Base-by-base conservation (phyloP, 208 protist genomes). In the Wallacemonas sp. region DNA sequence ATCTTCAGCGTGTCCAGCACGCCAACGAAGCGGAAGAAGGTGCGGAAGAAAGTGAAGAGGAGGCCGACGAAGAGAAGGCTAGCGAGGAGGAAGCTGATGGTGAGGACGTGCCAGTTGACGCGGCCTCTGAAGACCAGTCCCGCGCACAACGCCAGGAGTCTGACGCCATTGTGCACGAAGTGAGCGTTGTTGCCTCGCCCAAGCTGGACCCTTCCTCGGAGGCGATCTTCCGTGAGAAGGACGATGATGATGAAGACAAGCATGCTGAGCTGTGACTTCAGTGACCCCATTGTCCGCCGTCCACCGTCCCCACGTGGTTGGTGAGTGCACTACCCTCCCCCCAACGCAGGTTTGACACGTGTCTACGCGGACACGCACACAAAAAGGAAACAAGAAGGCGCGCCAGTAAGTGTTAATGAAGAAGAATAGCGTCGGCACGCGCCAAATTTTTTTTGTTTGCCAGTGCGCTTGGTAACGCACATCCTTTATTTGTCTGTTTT, bases 1-100 rank as follows among this genome's bases (percentile, higher is more conserved):
- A 45, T 22, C 59, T 88, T 17, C 80, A 85, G 38, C 79, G 73
- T 24, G 45, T 79, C 57, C n/a, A 57, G 15, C 41, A 21, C 62
- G 68, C 38, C 13, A 50, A 48, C 24, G 8, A 36, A 29, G 50
- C 58, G 21, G 39, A 62, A 27, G 62, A 55, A 1, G 42, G 63
- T 17, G 13, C 63, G 30, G 36, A 32, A 13, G 12, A 21, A 32
- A 27, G 37, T 17, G 45, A 68, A 19, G 72, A 64, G 15, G 61
- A 79, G 0, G 61, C 50, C 4, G 62, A 42, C 29, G 64, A 61
- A 19, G 67, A 62, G 22, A 61, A 77, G 9, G 63, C 61, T 21
- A 21, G 17, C 27, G 60, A 65, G 22, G 67, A 55, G 15, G 68
- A 68, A 6, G 63, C 61, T 3, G 68, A 63, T 0, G 68, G 39